A percentile compares a stretch with the other conserved stretches of the same genome.
phyloP scores from a whole-genome alignment of 2,329 filamentous ascomycete species.

The Clarireedia paspali region DNA sequence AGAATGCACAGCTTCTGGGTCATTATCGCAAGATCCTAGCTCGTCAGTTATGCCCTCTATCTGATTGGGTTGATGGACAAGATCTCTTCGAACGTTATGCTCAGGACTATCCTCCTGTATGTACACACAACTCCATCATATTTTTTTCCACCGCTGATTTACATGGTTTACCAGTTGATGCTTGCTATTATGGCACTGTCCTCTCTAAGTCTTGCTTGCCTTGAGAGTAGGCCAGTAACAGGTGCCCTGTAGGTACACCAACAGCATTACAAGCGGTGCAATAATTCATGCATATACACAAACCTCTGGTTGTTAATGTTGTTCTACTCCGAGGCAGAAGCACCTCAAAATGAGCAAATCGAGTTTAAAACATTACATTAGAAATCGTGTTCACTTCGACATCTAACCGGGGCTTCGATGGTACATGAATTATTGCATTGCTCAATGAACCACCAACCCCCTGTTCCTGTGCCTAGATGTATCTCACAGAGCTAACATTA shows the following conservation, averaged over 20 bases:
- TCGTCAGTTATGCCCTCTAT: constrained; percentile 15
- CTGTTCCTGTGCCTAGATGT: no score
- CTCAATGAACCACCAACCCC: no score
- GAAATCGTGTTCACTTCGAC: neutral
- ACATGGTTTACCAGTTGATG: neutral
- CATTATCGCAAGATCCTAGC: constrained; percentile 26
- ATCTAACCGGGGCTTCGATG: neutral
- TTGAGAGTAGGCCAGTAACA: constrained; percentile 9
- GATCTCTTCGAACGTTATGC: neutral
- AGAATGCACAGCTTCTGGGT: constrained; percentile 13
- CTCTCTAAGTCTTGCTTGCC: neutral
- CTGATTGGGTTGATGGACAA: neutral
- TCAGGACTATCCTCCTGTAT: neutral
- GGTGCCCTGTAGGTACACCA: constrained; percentile 2
- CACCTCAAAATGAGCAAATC: no score
- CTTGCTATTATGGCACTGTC: constrained; percentile 3
- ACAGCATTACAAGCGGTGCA: constrained; percentile 26
- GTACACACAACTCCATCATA: neutral
- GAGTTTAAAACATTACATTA: neutral
- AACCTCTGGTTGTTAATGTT: constrained; percentile 39
- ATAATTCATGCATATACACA: constrained; percentile 40
- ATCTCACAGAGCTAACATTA: constrained; percentile 33
- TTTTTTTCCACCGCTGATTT: neutral
- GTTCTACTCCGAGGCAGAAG: constrained; percentile 30
- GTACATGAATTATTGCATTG: no score